A percentile compares a stretch with the other conserved stretches of the same genome.
These are phyloP conservation scores for Fusarium mundagurra DNA, from an alignment of 2,329 filamentous ascomycete genomes.

Conservation along the genomic window DNA sequence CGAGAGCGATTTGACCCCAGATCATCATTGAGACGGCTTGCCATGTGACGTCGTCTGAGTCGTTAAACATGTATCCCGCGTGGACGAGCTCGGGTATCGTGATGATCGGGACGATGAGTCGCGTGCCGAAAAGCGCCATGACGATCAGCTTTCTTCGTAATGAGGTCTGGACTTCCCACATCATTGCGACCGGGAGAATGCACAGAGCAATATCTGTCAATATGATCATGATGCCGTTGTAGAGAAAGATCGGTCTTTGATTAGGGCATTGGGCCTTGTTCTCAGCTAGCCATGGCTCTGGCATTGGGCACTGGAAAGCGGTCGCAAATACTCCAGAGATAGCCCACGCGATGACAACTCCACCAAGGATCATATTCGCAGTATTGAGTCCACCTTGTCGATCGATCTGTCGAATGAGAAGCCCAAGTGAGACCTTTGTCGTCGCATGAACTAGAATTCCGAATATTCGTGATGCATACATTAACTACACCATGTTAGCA, in stretches of 20 bases:
- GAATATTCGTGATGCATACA: conserved; percentile 33
- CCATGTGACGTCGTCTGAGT: conserved; percentile 31
- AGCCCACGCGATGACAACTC: conserved; percentile 12
- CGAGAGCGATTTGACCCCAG: conserved; percentile 35
- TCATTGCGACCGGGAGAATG: conserved; percentile 34
- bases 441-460: conserved; percentile 27
- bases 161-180: conserved; percentile 39
- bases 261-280: conserved; percentile 16
- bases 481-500: conserved; percentile 24
- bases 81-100: conserved; percentile 31
- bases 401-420: conserved; percentile 38
- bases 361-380: conserved; percentile 26
- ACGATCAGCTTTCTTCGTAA: conserved; percentile 30
- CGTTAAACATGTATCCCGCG: conserved; percentile 22
- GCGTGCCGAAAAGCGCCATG: conserved; percentile 32
- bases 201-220: conserved; percentile 31
- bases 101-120: conserved; percentile 33
- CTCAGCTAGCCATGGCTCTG: conserved; percentile 25
- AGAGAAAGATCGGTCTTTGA: conserved; percentile 24
- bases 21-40: conserved; percentile 21
- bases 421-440: conserved; percentile 35
- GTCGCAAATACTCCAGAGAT: conserved; percentile 24
- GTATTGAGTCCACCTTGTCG: conserved; percentile 20
- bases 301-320: conserved; percentile 29
- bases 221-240: conserved; percentile 30